These are phyloP conservation scores for Pluteus cervinus DNA, from an alignment of 768 basidiomycete genomes.

Conservation along the genomic window DNA sequence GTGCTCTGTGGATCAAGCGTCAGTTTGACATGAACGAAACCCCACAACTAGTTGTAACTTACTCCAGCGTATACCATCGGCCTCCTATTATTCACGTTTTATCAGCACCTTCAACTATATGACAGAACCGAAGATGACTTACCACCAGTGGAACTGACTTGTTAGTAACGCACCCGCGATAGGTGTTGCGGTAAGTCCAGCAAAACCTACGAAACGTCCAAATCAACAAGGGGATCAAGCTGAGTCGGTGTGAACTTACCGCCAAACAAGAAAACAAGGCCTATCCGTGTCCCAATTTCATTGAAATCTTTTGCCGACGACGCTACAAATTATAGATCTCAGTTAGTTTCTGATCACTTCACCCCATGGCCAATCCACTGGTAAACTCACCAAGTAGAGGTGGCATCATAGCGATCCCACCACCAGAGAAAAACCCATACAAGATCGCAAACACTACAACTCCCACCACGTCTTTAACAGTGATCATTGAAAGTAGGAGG, in stretches of 20 bases:
- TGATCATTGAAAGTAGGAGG: conserved; percentile 23
- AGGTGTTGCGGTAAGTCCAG: not conserved
- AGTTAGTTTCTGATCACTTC: not conserved
- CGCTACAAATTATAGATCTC: conserved; percentile 11
- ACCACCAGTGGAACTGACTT: conserved; percentile 1
- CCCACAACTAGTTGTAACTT: too few species aligned
- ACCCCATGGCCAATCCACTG: conserved; percentile 1
- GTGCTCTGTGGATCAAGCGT: too few species aligned
- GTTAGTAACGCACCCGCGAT: conserved; percentile 1
- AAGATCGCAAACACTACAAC: conserved; percentile 25
- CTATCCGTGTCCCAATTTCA: conserved; percentile 44
- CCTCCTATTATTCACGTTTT: too few species aligned
- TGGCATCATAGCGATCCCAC: not conserved
- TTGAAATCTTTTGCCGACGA: conserved; percentile 31
- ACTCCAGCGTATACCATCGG: too few species aligned
- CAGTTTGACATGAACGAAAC: too few species aligned
- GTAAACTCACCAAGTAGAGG: not conserved
- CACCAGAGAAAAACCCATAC: conserved; percentile 31
- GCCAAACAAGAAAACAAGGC: conserved; percentile 35
- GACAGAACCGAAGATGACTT: not conserved
- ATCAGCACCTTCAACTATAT: not conserved
- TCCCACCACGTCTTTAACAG: conserved; percentile 16
- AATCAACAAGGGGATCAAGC: conserved; percentile 21
- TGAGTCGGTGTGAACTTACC: conserved; percentile 21
- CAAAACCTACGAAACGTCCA: not conserved